A percentile compares a stretch with the other conserved stretches of the same genome.
Evolutionary conservation across 1,284 basidiomycete species (phyloP).

Genomic region (Earliella scabrosa): DNA sequence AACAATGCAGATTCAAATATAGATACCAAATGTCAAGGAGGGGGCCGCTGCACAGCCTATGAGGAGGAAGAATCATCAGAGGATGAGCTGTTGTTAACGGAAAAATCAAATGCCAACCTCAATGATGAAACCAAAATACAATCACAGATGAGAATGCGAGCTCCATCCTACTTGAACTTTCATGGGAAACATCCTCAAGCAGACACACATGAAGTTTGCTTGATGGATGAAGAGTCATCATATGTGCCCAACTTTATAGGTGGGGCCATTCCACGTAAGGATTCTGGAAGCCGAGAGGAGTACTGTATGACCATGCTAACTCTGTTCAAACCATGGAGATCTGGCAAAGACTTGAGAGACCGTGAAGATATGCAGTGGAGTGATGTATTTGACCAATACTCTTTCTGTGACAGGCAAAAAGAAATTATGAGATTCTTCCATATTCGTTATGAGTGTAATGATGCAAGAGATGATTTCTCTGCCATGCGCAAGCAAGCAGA

Average conservation of each 20-base stretch:
- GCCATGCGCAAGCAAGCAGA: too few relatives aligned
- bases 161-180: background rate
- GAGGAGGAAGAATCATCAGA: background rate
- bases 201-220: background rate
- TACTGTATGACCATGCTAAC: too few relatives aligned
- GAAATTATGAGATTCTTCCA: too few relatives aligned
- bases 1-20: background rate
- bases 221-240: background rate
- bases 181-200: background rate
- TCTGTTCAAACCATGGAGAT: too few relatives aligned
- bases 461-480: too few relatives aligned
- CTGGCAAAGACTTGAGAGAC: background rate
- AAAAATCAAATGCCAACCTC: background rate
- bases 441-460: too few relatives aligned
- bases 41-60: background rate
- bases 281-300: background rate
- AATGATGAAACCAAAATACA: background rate
- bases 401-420: background rate
- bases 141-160: too few relatives aligned
- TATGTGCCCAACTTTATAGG: conserved; percentile 1
- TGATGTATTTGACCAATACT: background rate
- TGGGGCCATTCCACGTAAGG: background rate
- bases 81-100: background rate
- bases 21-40: too few relatives aligned
- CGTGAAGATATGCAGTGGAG: background rate